Evolutionary conservation across 1,139 yeast species (phyloP).

Genomic region (Kazachstania sp.): DNA sequence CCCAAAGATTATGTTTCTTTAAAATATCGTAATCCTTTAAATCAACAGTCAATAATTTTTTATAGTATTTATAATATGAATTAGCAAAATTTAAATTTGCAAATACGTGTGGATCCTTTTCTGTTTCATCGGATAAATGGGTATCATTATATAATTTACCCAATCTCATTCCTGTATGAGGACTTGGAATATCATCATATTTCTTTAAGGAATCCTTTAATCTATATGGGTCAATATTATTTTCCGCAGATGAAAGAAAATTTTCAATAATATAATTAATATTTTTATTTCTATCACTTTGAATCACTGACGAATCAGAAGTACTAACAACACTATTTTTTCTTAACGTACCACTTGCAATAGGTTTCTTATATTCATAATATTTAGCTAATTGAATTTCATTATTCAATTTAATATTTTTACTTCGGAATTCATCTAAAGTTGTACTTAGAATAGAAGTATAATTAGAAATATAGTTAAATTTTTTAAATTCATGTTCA

Average conservation of each 20-base stretch:
- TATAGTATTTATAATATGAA: slow-evolving; percentile 22
- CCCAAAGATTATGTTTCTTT: slow-evolving; percentile 24
- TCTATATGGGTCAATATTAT: slow-evolving; percentile 13
- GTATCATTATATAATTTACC: background rate
- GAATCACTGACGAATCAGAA: slow-evolving; percentile 13
- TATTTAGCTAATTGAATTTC: slow-evolving; percentile 17
- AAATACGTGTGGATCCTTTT: background rate
- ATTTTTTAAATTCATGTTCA: slow-evolving; percentile 2
- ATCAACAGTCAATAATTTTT: slow-evolving; percentile 19
- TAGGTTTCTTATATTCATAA: slow-evolving; percentile 13
- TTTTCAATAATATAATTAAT: slow-evolving; percentile 9
- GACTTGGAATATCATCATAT: background rate
- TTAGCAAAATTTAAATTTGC: slow-evolving; percentile 11
- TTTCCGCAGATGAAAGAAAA: slow-evolving; percentile 11
- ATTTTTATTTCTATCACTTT: slow-evolving; percentile 11
- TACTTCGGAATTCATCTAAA: slow-evolving; percentile 8
- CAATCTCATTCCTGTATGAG: background rate
- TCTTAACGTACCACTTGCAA: slow-evolving; percentile 9
- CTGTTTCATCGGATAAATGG: background rate
- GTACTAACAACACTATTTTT: slow-evolving; percentile 17
- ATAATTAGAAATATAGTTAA: slow-evolving; percentile 10
- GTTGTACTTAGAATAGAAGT: slow-evolving; percentile 8
- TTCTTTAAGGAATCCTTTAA: slow-evolving; percentile 6
- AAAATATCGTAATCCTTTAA: slow-evolving; percentile 13
- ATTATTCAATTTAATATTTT: slow-evolving; percentile 12